Percentiles rank a stretch among this genome's conserved stretches.
Evolutionary conservation across 2,329 filamentous ascomycete species (phyloP).

Genomic region (Hypoxylon sp.): DNA sequence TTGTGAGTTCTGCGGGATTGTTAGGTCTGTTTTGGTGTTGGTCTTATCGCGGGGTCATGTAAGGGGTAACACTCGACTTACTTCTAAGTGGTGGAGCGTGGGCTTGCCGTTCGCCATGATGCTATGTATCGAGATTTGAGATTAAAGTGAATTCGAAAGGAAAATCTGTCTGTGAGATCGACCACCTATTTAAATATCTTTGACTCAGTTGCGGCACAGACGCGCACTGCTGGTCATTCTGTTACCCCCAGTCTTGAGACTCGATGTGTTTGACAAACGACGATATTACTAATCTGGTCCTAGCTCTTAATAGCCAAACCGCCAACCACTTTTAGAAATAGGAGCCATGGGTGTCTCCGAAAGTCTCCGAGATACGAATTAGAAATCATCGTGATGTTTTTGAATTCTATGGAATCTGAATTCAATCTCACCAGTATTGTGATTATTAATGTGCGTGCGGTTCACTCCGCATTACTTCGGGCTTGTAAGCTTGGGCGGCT

Average conservation of each 20-base stretch:
- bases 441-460: too few species aligned
- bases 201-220: not conserved
- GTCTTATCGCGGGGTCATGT: not conserved
- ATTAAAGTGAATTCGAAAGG: not conserved
- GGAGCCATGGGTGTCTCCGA: not conserved
- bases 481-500: not conserved
- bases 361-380: not conserved
- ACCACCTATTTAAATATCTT: not conserved
- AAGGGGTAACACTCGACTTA: slow-evolving; percentile 5
- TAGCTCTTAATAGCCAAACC: not conserved
- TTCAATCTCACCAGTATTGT: not conserved
- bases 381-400: not conserved
- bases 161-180: too few species aligned
- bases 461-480: not conserved
- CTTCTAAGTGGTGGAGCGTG: slow-evolving; percentile 41
- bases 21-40: not conserved
- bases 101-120: slow-evolving; percentile 37
- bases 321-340: not conserved
- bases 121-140: not conserved
- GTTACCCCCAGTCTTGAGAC: slow-evolving; percentile 25
- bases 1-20: slow-evolving; percentile 37
- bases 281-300: slow-evolving; percentile 1
- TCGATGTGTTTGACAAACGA: slow-evolving; percentile 11
- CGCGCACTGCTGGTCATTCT: not conserved
- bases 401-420: not conserved